Evolutionary conservation across 2,329 filamentous ascomycete species (phyloP).

Genomic region (Aureobasidium sp.): DNA sequence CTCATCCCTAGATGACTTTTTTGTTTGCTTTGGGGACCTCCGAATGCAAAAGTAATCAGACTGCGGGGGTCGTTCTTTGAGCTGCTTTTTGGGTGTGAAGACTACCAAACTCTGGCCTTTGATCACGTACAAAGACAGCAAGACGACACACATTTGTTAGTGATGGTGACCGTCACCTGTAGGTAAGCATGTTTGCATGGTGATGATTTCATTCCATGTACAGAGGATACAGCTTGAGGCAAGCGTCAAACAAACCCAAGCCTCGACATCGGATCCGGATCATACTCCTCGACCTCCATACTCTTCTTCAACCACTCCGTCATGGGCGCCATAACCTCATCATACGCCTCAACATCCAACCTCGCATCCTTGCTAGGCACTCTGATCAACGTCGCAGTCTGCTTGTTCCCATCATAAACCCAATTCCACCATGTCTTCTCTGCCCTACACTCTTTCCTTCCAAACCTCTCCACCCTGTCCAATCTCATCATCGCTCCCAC

Average conservation of each 20-base stretch:
- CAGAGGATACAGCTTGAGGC: too few species aligned
- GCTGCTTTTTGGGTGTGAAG: too few species aligned
- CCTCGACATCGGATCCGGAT: constrained; percentile 29
- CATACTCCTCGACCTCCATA: constrained; percentile 33
- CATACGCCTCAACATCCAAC: constrained; percentile 33
- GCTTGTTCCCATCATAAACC: constrained; percentile 26
- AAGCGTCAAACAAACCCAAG: constrained; percentile 9
- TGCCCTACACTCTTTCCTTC: constrained; percentile 25
- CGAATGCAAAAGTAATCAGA: not conserved
- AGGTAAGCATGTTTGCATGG: too few species aligned
- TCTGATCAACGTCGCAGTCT: constrained; percentile 29
- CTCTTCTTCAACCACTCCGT: constrained; percentile 30
- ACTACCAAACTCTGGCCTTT: too few species aligned
- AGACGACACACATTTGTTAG: too few species aligned
- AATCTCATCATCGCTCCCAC: constrained; percentile 35
- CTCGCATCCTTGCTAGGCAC: constrained; percentile 23
- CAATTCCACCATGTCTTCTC: constrained; percentile 37
- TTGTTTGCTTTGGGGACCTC: not conserved
- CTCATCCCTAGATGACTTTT: not conserved
- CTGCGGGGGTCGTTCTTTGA: too few species aligned
- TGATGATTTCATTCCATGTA: too few species aligned
- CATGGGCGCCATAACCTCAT: constrained; percentile 32
- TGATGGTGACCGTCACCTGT: too few species aligned
- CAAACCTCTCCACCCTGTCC: constrained; percentile 36
- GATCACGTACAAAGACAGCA: too few species aligned